Evolutionary conservation across 1,284 basidiomycete species (phyloP), one percentile per base, ranked within the genome.

Genomic region (Cystobasidium sp.): DNA sequence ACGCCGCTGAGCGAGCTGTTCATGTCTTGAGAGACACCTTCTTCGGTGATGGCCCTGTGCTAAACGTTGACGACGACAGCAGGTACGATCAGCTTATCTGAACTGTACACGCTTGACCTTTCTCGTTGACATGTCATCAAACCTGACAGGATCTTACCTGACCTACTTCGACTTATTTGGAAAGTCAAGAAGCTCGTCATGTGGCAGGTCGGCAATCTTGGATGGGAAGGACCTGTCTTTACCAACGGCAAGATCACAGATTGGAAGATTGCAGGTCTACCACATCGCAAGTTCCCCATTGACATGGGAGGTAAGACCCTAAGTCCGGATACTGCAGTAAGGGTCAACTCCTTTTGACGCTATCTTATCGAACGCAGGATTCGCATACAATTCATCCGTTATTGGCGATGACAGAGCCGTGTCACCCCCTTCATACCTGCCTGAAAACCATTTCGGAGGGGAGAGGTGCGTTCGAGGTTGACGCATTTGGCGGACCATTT

Each of bases 31-130:
- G 59, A 12, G 59, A 62, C 22, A 62, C 14, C 59, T 62, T 62
- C 59, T 62, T 62, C 39, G 59, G 41, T 12, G 39, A 62, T 44
- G 59, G 59, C 14, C 59, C 59, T 4, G 59, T 62, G 24, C 59
- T 62, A 10, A 62, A 62, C 39, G 59, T 62, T 5, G 59, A 62
- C 22, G 59, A 62, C 39, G 59, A 62, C 22, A 62, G 59, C 59
- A 62, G 41, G 59, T 62, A 37, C 24, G 59, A 22, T 22, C 55
- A 18, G 20, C 20, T 14, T 58, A 58, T 22, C 20, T 37, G 55
- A 22, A 58, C 1, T 14, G 18, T 3, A 58, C 55, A 14, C 7
- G 14, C 22, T 62, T 31, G 31, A 5, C 31, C 1, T 2, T 5
- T 31, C 31, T 5, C 31, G 31, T 5, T 31, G 31, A 31, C 31